A percentile compares a stretch with the other conserved stretches of the same genome.
phyloP scores from a whole-genome alignment of 805 yeast genomes.

The Teunomyces pallodes region DNA sequence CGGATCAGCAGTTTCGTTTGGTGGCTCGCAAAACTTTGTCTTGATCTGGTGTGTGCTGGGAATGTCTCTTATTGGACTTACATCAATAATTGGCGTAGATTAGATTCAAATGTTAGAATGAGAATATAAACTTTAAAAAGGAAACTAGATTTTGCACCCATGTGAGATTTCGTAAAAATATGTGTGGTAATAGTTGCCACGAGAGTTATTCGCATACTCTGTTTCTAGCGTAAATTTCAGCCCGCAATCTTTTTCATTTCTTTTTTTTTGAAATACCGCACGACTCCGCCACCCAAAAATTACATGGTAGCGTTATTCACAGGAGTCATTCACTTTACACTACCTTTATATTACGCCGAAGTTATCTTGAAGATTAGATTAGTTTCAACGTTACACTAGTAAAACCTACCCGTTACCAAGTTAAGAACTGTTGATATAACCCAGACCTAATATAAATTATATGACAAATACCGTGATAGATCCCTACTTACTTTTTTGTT shows the following conservation, averaged over 20 bases:
- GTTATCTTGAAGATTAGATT: not conserved
- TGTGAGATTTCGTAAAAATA: too few species aligned
- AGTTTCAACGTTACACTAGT: constrained; percentile 1
- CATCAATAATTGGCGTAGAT: constrained; percentile 28
- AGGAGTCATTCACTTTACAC: not conserved
- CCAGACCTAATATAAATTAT: not conserved
- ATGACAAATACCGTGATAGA: not conserved
- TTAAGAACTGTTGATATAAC: not conserved
- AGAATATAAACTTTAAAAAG: not conserved
- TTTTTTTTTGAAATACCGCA: not conserved
- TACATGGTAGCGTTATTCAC: not conserved
- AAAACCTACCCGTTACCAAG: not conserved
- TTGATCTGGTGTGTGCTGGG: constrained; percentile 62
- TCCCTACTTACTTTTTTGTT: not conserved
- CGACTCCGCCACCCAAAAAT: not conserved
- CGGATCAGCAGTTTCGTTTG: constrained; percentile 76
- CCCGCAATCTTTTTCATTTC: not conserved
- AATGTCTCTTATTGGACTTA: constrained; percentile 51
- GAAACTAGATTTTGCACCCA: constrained; percentile 2
- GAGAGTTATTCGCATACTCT: too few species aligned
- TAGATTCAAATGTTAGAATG: not conserved
- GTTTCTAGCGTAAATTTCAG: not conserved
- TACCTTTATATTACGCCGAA: not conserved
- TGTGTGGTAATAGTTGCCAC: too few species aligned
- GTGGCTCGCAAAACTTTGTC: constrained; percentile 64